Percentiles rank a stretch among this genome's conserved stretches.
phyloP scores from a whole-genome alignment of 129 eudicot genomes.

The Flaveria ramosissima region DNA sequence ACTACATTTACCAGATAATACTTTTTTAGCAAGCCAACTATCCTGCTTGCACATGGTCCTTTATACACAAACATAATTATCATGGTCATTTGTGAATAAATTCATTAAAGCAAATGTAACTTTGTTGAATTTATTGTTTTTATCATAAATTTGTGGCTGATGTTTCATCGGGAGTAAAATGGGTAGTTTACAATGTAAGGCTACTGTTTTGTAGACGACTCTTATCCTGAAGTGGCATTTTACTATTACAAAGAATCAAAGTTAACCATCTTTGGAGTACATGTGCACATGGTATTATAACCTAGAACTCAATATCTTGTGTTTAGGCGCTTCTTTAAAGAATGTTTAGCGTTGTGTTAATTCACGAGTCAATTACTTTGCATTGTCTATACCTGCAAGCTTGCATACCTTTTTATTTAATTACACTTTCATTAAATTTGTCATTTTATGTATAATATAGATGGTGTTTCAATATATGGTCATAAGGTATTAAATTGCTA shows the following conservation, averaged over 20 bases:
- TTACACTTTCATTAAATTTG: background rate
- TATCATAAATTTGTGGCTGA: background rate
- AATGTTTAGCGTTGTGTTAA: background rate
- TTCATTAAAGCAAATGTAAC: background rate
- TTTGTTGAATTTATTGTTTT: background rate
- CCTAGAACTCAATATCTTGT: background rate
- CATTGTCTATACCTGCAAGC: background rate
- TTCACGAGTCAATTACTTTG: background rate
- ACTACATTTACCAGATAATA: background rate
- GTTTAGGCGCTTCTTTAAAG: background rate
- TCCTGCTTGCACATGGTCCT: background rate
- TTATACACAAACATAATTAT: background rate
- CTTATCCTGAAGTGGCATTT: background rate
- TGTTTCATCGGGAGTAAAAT: background rate
- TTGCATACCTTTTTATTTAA: background rate
- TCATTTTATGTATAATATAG: conserved; percentile 4
- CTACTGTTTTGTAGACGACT: background rate
- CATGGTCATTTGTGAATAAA: background rate
- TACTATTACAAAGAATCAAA: background rate
- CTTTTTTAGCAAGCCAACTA: background rate
- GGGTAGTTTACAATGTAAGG: background rate
- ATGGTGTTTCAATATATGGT: conserved; percentile 1
- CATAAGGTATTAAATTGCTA: conserved; percentile 40
- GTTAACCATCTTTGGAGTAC: background rate
- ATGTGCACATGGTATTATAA: background rate